phyloP scores from a whole-genome alignment of 306 rosid genomes.

The Ceratonia siliqua region DNA sequence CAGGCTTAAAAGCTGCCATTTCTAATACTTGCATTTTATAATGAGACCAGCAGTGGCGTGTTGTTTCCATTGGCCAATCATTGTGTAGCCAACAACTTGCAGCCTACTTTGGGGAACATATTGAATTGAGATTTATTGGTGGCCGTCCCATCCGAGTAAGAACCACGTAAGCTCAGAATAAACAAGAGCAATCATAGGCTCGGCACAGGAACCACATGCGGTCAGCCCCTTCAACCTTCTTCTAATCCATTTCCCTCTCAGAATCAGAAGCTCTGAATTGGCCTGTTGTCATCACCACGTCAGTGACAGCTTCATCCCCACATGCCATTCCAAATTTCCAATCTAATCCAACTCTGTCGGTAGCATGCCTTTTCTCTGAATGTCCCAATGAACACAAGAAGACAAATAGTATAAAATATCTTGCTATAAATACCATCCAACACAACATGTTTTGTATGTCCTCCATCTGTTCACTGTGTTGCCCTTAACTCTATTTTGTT shows the following conservation, averaged over 20 bases:
- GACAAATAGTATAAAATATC: slow-evolving; percentile 29
- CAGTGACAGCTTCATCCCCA: slow-evolving; percentile 44
- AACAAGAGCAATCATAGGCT: slow-evolving; percentile 17
- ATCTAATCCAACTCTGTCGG: not conserved
- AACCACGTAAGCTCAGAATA: slow-evolving; percentile 34
- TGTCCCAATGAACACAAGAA: slow-evolving; percentile 5
- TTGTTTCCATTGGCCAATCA: slow-evolving; percentile 6
- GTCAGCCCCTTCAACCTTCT: not conserved
- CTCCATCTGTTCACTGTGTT: not conserved
- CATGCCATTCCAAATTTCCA: slow-evolving; percentile 26
- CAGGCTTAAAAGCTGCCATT: not conserved
- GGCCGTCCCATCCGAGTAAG: slow-evolving; percentile 31
- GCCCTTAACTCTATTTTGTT: slow-evolving; percentile 4
- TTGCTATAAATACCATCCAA: slow-evolving; percentile 30
- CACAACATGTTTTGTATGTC: slow-evolving; percentile 25
- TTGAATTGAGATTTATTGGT: not conserved
- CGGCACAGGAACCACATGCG: slow-evolving; percentile 18
- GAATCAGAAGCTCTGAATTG: not conserved
- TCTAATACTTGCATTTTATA: not conserved
- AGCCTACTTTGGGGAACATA: slow-evolving; percentile 13
- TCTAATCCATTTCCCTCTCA: not conserved
- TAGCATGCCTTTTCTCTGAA: not conserved
- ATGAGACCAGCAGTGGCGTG: not conserved
- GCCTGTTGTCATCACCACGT: not conserved
- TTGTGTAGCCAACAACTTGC: slow-evolving; percentile 25